phyloP scores from a whole-genome alignment of 495 filamentous ascomycete genomes.

The Sporormia fimetaria region DNA sequence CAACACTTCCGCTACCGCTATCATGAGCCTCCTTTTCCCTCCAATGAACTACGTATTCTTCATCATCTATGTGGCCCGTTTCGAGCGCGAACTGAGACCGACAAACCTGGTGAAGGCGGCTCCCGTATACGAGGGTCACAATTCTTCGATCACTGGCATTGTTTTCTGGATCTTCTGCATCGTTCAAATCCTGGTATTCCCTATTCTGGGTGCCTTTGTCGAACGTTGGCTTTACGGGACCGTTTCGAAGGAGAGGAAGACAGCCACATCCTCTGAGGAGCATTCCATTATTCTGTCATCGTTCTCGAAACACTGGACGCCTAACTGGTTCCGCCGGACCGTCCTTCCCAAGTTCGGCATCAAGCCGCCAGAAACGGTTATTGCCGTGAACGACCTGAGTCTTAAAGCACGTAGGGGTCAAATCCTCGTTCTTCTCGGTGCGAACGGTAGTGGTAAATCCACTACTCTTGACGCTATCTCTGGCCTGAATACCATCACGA shows the following conservation, averaged over 20 bases:
- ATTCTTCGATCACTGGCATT: conserved; percentile 53
- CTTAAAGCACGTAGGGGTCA: conserved; percentile 60
- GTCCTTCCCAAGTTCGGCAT: conserved; percentile 41
- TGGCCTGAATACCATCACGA: conserved; percentile 62
- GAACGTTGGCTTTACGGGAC: conserved; percentile 69
- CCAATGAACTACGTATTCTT: conserved; percentile 34
- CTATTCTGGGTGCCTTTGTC: conserved; percentile 56
- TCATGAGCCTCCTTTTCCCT: conserved; percentile 31
- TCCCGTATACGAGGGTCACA: conserved; percentile 35
- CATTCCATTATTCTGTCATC: conserved; percentile 47
- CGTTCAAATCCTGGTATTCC: conserved; percentile 63
- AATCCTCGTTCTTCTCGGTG: conserved; percentile 72
- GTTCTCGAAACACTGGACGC: conserved; percentile 66
- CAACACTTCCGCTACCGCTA: conserved; percentile 25
- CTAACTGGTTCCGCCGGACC: conserved; percentile 46
- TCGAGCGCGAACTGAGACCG: conserved; percentile 18
- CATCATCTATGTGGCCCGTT: conserved; percentile 33
- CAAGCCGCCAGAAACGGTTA: conserved; percentile 44
- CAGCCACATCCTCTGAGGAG: conserved; percentile 13
- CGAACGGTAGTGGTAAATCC: conserved; percentile 79
- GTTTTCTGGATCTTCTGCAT: conserved; percentile 58
- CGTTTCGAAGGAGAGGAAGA: conserved; percentile 49
- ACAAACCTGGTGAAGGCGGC: conserved; percentile 28
- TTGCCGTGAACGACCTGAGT: conserved; percentile 62
- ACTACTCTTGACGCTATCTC: conserved; percentile 81